Conservation (phyloP, 1,139 yeast species). For the Magnusiomyces paraingens region DNA sequence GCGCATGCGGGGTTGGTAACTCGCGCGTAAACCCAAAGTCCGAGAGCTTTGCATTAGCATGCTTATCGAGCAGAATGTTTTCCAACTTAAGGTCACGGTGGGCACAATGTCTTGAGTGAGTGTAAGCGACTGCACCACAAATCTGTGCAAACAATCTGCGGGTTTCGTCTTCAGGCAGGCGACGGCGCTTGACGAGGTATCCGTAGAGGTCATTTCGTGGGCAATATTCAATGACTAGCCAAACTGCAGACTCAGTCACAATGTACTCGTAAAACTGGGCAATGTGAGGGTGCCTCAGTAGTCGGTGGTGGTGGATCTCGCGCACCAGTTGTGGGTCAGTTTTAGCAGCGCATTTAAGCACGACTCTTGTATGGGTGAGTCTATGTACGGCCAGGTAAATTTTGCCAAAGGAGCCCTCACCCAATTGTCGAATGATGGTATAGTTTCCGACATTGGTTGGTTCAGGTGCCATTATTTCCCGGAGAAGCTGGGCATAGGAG, state of each 20-base stretch:
- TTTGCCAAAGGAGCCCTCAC: constrained; percentile 85
- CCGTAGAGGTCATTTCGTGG: constrained; percentile 78
- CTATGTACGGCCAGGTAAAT: constrained; percentile 79
- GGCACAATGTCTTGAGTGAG: constrained; percentile 74
- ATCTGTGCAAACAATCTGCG: constrained; percentile 67
- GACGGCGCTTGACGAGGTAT: constrained; percentile 47
- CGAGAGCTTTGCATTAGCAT: constrained; percentile 63
- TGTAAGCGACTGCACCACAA: constrained; percentile 73
- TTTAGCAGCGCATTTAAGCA: constrained; percentile 76
- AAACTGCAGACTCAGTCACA: constrained; percentile 68
- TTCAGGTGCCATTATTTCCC: constrained; percentile 47
- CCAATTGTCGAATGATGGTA: constrained; percentile 61
- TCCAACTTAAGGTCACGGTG: constrained; percentile 89
- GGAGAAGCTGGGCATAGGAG: constrained; percentile 56
- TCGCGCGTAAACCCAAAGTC: constrained; percentile 96
- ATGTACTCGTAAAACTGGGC: constrained; percentile 82
- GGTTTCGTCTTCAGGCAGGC: constrained; percentile 48
- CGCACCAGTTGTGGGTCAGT: constrained; percentile 85
- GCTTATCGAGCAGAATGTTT: constrained; percentile 70
- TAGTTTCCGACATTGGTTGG: constrained; percentile 72
- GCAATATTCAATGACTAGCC: constrained; percentile 88
- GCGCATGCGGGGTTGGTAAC: constrained; percentile 43
- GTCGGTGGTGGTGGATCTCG: constrained; percentile 84
- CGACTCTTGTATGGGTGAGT: constrained; percentile 65
- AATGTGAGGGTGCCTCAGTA: constrained; percentile 76